These are phyloP conservation scores for Paramecium primaurelia DNA, from an alignment of 73 alveolate genomes.

Conservation along the genomic window DNA sequence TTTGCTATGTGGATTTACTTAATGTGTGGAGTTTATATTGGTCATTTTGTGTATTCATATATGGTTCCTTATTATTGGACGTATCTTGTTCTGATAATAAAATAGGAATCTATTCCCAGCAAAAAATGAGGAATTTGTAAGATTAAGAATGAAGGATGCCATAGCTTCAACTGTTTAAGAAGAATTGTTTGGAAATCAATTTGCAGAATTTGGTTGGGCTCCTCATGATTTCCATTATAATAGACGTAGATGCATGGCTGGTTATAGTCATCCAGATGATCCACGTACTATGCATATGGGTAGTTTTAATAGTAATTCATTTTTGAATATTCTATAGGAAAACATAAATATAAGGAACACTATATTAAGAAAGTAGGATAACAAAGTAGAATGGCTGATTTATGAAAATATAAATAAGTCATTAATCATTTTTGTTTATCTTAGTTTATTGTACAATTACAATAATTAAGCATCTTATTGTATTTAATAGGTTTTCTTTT, in stretches of 20 bases:
- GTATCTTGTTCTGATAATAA: background rate
- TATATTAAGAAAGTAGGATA: slow-evolving; percentile 55
- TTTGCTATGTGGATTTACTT: slow-evolving; percentile 59
- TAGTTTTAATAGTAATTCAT: slow-evolving; percentile 24
- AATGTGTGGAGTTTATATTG: slow-evolving; percentile 38
- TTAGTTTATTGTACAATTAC: background rate
- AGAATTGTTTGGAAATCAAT: slow-evolving; percentile 57
- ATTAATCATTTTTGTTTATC: background rate
- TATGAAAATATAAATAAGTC: background rate
- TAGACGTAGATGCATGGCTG: slow-evolving; percentile 51
- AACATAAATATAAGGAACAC: slow-evolving; percentile 59
- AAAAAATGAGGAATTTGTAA: slow-evolving; percentile 54
- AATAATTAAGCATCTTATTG: background rate
- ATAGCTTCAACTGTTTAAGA: slow-evolving; percentile 60
- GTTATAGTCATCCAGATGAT: slow-evolving; percentile 59
- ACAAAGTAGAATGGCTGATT: background rate
- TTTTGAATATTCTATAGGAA: background rate
- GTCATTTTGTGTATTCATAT: slow-evolving; percentile 39
- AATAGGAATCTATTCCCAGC: background rate
- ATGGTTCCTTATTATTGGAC: slow-evolving; percentile 61
- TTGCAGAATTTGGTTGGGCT: slow-evolving; percentile 58
- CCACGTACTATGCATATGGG: slow-evolving; percentile 57
- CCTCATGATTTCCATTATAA: slow-evolving; percentile 59
- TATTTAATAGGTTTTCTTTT: background rate
- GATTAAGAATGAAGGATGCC: slow-evolving; percentile 63